phyloP scores from a whole-genome alignment of 768 basidiomycete genomes.

The Tephrocybe sp. region DNA sequence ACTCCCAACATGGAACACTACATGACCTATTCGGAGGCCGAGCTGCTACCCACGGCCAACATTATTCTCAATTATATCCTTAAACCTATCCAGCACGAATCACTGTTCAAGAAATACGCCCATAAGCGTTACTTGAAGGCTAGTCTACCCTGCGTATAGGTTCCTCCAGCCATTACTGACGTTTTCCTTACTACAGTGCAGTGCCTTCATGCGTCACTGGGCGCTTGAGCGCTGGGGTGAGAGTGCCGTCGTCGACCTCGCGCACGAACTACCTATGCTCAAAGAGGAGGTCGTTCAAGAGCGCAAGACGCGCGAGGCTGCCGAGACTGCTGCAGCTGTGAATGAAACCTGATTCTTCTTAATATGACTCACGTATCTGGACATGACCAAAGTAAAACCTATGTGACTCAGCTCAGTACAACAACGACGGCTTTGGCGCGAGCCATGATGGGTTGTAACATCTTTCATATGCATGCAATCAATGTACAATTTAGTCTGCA shows the following conservation, averaged over 20 bases:
- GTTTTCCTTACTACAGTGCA: slow-evolving; percentile 49
- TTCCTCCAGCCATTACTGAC: not conserved
- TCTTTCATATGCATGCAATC: slow-evolving; percentile 7
- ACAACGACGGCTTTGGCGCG: too few species aligned
- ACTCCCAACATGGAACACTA: slow-evolving; percentile 86
- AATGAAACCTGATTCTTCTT: not conserved
- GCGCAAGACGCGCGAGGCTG: slow-evolving; percentile 15
- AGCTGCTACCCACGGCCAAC: slow-evolving; percentile 78
- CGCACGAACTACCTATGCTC: slow-evolving; percentile 51
- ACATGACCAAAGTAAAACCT: not conserved
- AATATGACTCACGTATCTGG: not conserved
- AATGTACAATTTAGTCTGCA: slow-evolving; percentile 17
- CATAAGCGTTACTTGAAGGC: slow-evolving; percentile 85
- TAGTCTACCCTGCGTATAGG: slow-evolving; percentile 12
- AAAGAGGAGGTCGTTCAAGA: slow-evolving; percentile 48
- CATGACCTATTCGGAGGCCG: slow-evolving; percentile 79
- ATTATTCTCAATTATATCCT: slow-evolving; percentile 88
- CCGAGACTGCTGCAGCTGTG: not conserved
- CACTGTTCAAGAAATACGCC: slow-evolving; percentile 88
- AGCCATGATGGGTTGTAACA: too few species aligned
- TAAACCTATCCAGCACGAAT: slow-evolving; percentile 68
- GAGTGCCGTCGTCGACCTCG: slow-evolving; percentile 52
- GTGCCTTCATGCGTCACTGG: slow-evolving; percentile 79
- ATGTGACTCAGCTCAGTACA: not conserved
- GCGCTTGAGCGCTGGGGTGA: slow-evolving; percentile 70